Conservation (phyloP, 768 basidiomycete genomes). For the Erythrobasidium yunnanense region DNA sequence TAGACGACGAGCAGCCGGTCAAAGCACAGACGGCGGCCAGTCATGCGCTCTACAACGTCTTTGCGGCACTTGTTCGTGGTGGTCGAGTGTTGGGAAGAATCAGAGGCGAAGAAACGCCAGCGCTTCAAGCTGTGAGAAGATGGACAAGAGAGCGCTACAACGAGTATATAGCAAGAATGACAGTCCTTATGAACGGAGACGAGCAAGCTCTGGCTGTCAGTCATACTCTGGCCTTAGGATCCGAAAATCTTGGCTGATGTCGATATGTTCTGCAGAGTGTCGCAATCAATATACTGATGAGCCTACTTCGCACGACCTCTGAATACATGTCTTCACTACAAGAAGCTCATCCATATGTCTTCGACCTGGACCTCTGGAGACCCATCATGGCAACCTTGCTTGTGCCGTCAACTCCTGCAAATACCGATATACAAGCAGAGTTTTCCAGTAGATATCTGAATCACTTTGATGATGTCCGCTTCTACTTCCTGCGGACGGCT, state of each 20-base stretch:
- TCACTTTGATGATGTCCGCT: constrained; percentile 69
- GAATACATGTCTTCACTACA: constrained; percentile 52
- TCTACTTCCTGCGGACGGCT: constrained; percentile 70
- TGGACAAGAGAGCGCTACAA: constrained; percentile 74
- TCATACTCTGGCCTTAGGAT: not conserved
- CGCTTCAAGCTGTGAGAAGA: constrained; percentile 48
- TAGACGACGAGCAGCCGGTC: constrained; percentile 47
- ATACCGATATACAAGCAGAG: constrained; percentile 47
- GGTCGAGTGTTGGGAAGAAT: constrained; percentile 49
- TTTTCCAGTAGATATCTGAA: constrained; percentile 66
- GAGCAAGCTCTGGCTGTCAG: constrained; percentile 48
- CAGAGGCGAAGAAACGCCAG: constrained; percentile 48
- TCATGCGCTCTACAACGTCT: constrained; percentile 71
- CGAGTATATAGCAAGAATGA: constrained; percentile 58
- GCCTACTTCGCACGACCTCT: constrained; percentile 67
- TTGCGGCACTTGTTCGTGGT: constrained; percentile 54
- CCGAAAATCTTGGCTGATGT: not conserved
- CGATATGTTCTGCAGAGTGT: constrained; percentile 48
- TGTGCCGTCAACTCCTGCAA: constrained; percentile 42
- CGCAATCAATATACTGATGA: constrained; percentile 63
- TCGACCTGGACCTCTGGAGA: constrained; percentile 20
- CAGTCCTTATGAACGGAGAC: constrained; percentile 61
- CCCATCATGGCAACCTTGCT: constrained; percentile 42
- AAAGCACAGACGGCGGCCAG: constrained; percentile 60
- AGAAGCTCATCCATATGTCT: constrained; percentile 61